Base-by-base conservation (phyloP, 257 asterid genomes). In the Scutellaria barbata region DNA sequence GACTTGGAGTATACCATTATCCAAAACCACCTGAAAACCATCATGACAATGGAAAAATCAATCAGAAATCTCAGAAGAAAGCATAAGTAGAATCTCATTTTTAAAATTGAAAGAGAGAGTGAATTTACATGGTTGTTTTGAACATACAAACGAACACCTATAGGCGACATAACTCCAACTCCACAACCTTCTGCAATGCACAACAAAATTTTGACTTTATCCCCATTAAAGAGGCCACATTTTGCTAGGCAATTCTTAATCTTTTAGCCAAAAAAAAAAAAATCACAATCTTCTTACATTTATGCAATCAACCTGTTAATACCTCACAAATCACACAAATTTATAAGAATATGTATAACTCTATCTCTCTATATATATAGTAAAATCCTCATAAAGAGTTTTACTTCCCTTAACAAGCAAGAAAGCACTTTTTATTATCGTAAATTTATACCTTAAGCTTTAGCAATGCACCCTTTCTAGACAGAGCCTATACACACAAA, bases 101-200 rank as follows among this genome's bases (percentile, higher is more conserved):
- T 51, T 41, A 16, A 60, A 10, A 51, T 45, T 13, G 55, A 52
- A 50, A 62, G 54, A 68, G 52, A 45, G 14, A 46, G 57, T n/a
- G 40, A 40, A 67, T 51, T 79, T 79, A 87, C 97, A 82, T 89
- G 80, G 42, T 73, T 91, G 75, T 91, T 88, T 69, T 85, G 87
- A 63, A 91, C 62, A 37, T 55, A 70, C 80, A 86, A 81, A 74
- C 83, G 78, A 71, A 87, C 95, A 53, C 91, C 92, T 14, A 52
- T 42, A 39, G 86, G 88, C 17, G 95, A 58, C 96, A 91, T 91
- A 71, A 50, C 45, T 81, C 83, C 88, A 58, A 10, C 75, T 61
- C 72, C 80, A 68, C 73, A 73, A 66, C 39, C 78, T 42, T 75
- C 76, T 50, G 81, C 74, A 76, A 48, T 72, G 68, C 39, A 13